Evolutionary conservation across 2,329 filamentous ascomycete species (phyloP).

Genomic region (Alternaria dauci): DNA sequence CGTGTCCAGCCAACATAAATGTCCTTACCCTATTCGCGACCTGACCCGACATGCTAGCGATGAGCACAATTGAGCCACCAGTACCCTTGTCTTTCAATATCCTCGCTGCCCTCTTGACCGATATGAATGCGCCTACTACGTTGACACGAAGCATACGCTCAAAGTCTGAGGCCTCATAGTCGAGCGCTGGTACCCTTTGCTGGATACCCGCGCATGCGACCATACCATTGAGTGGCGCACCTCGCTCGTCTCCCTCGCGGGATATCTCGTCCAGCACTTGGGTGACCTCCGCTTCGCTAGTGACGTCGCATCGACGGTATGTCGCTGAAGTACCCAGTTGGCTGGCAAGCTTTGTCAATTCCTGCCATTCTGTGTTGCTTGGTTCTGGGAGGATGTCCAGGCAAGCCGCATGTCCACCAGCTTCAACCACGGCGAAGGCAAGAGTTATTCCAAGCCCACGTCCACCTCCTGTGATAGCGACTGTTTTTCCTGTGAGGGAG

Average conservation of each 20-base stretch:
- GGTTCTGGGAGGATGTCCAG: conserved; percentile 57
- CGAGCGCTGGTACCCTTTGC: conserved; percentile 57
- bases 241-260: conserved; percentile 41
- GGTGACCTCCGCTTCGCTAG: conserved; percentile 54
- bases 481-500: conserved; percentile 44
- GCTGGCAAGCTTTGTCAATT: conserved; percentile 54
- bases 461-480: conserved; percentile 61
- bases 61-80: conserved; percentile 70
- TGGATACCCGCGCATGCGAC: conserved; percentile 62
- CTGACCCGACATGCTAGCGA: conserved; percentile 45
- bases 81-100: conserved; percentile 64
- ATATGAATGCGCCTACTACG: conserved; percentile 50
- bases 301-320: conserved; percentile 59
- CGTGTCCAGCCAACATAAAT: no score
- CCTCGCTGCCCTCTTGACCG: conserved; percentile 44
- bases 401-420: conserved; percentile 60
- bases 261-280: conserved; percentile 51
- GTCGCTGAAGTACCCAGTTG: conserved; percentile 47
- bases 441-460: conserved; percentile 62
- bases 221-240: conserved; percentile 50
- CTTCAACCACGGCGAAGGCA: conserved; percentile 59
- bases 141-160: conserved; percentile 50
- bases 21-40: conserved; percentile 21
- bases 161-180: conserved; percentile 54
- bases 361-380: conserved; percentile 53